Evolutionary conservation across 768 basidiomycete species (phyloP), one percentile per base, ranked within the genome.

Genomic region (Ephemerocybe angulata): DNA sequence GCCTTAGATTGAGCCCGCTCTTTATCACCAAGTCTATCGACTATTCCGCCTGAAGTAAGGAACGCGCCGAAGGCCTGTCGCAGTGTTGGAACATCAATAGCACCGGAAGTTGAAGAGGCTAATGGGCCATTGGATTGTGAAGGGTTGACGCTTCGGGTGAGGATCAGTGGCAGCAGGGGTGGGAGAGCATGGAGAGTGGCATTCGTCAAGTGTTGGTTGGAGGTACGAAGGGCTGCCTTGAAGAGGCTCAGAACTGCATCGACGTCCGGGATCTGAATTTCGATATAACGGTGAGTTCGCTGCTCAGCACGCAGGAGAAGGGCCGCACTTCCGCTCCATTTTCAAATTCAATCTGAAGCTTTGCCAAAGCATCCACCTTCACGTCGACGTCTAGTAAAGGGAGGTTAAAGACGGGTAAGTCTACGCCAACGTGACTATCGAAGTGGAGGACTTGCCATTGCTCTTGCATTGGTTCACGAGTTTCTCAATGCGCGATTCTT

Each of bases 11-110:
- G 81, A 11, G 84, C 75, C 58, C 77, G 79, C 67, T 90, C 88
- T 61, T 85, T 87, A 65, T 95, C 93, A 25, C 90, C 91, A 15
- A 95, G 79, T 46, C 90, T 83, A 63, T 95, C 93, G 54, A 94
- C 75, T 21, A 93, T 75, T 37, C 88, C 90, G 38, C 88, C 88
- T 1, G 86, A 63, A 25, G 90, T 83, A 29, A 93, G 75, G 66
- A 94, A 86, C 10, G 88, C 79, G 46, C 67, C 66, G 53, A 94
- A 72, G 42, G 83, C 79, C 57, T 85, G 82, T 49, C 90, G 88
- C 37, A 95, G 80, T 19, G 78, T 75, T 47, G 75, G 68, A 28
- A 76, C 67, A 65, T 89, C 86, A 28, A 81, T 66, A 35, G 77
- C 64, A 24, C 76, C 67, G 21, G 79, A 70, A 22, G 72, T 67